These are phyloP conservation scores for Pyronema omphalodes DNA, from an alignment of 495 filamentous ascomycete species.

Conservation along the genomic window DNA sequence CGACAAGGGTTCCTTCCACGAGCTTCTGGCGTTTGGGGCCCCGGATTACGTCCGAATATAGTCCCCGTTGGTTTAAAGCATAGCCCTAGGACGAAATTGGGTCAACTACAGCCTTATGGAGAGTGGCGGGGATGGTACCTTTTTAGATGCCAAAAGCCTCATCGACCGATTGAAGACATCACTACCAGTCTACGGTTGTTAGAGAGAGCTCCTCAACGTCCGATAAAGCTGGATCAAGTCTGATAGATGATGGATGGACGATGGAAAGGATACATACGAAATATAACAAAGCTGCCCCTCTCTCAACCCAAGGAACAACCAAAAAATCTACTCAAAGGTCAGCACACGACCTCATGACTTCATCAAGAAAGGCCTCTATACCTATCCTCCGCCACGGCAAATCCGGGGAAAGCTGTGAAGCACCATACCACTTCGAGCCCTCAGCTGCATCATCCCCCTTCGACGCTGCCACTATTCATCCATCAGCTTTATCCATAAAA, in stretches of 20 bases:
- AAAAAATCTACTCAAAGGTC: constrained; percentile 43
- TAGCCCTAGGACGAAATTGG: constrained; percentile 32
- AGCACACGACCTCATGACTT: not conserved
- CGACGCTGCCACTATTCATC: constrained; percentile 4
- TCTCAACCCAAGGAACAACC: constrained; percentile 59
- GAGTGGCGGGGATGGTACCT: constrained; percentile 21
- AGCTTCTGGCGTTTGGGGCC: constrained; percentile 39
- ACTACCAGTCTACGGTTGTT: constrained; percentile 45
- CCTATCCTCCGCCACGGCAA: constrained; percentile 18
- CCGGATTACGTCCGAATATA: constrained; percentile 60
- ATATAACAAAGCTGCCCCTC: constrained; percentile 82
- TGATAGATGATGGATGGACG: not conserved
- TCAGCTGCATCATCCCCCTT: constrained; percentile 23
- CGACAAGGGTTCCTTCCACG: constrained; percentile 56
- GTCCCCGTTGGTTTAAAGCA: constrained; percentile 67
- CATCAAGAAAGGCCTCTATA: not conserved
- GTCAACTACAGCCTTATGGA: not conserved
- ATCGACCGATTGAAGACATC: constrained; percentile 92
- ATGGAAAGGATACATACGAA: constrained; percentile 30
- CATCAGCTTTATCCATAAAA: not conserved
- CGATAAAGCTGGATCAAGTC: not conserved
- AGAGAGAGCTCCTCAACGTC: not conserved
- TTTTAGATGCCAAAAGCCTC: constrained; percentile 63
- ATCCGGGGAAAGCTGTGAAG: constrained; percentile 42
- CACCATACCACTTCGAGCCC: constrained; percentile 77